A percentile compares a stretch with the other conserved stretches of the same genome.
Conservation (phyloP, 2,329 filamentous ascomycete species). For the Colletotrichum brevisporum region DNA sequence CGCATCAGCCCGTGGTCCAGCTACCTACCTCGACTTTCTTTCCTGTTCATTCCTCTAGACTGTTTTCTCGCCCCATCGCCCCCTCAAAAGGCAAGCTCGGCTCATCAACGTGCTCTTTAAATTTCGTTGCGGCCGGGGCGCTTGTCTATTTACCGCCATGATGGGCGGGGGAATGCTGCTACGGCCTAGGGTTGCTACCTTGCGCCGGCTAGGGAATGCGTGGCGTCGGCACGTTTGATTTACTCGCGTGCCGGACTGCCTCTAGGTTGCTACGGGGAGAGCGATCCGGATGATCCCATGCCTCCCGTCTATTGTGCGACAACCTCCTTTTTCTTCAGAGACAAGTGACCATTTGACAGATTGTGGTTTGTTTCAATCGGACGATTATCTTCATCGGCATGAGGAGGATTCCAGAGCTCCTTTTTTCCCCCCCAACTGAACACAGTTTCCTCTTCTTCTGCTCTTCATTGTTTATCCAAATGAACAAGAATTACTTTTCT, state of each 20-base stretch:
- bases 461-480: neutral
- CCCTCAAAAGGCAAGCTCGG: too few relatives aligned
- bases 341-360: neutral
- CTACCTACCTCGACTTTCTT: conserved; percentile 22
- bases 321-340: too few relatives aligned
- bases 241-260: conserved; percentile 19
- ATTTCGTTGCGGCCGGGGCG: conserved; percentile 13
- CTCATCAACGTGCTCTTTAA: too few relatives aligned
- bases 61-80: too few relatives aligned
- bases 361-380: neutral
- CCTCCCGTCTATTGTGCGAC: neutral
- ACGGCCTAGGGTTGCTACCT: neutral
- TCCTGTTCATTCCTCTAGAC: too few relatives aligned
- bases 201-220: conserved; percentile 19
- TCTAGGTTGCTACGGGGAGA: conserved; percentile 24
- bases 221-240: conserved; percentile 36
- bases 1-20: conserved; percentile 17
- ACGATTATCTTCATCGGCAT: neutral
- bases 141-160: neutral
- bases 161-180: neutral
- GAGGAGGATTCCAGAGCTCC: neutral
- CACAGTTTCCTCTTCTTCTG: too few relatives aligned
- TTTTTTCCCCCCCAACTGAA: too few relatives aligned
- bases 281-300: conserved; percentile 28
- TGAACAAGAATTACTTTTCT: conserved; percentile 9